Percentiles rank a stretch among this genome's conserved stretches.
phyloP scores from a whole-genome alignment of 345 rosid genomes.

The Sisymbrium altissimum region DNA sequence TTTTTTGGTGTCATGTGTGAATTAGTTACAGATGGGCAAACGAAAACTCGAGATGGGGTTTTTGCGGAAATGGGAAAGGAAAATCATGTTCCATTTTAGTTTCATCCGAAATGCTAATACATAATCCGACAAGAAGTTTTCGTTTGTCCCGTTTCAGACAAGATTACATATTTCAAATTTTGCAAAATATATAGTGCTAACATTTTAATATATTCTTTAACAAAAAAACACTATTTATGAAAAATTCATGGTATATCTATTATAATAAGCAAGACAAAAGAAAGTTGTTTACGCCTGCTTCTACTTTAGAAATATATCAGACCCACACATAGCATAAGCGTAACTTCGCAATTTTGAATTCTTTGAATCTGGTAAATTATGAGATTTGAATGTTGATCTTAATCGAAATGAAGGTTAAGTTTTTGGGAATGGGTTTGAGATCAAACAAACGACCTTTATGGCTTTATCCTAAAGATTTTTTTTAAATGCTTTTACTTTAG shows the following conservation, averaged over 20 bases:
- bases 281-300: too few species aligned
- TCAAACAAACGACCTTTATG: not conserved
- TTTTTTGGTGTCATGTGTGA: conserved; percentile 10
- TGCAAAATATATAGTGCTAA: not conserved
- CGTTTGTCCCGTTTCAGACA: not conserved
- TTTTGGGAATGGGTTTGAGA: not conserved
- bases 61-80: not conserved
- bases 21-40: not conserved
- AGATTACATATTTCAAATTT: not conserved
- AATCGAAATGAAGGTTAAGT: not conserved
- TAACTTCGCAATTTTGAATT: too few species aligned
- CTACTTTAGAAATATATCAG: too few species aligned
- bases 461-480: not conserved
- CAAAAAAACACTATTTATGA: not conserved
- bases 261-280: not conserved
- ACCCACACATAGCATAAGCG: too few species aligned
- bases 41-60: not conserved
- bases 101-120: not conserved
- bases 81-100: not conserved
- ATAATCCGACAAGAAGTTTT: not conserved
- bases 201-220: not conserved
- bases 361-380: too few species aligned
- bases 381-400: not conserved
- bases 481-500: not conserved
- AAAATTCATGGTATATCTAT: too few species aligned